These are phyloP conservation scores for Claviceps sp. DNA, from an alignment of 2,329 filamentous ascomycete genomes.

Conservation along the genomic window DNA sequence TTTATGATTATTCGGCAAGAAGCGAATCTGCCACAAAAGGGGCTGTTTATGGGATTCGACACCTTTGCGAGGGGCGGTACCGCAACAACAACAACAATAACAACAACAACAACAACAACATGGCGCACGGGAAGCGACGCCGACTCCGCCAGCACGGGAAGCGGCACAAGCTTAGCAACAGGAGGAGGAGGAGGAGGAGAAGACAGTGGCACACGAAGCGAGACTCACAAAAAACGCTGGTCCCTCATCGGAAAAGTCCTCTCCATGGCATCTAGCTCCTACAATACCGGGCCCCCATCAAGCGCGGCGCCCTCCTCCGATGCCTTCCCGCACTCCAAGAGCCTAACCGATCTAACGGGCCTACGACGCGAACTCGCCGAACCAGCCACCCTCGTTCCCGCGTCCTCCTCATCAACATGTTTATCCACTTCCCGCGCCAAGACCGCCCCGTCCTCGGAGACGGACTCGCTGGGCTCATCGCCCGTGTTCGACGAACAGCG, in stretches of 20 bases:
- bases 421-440: conserved; percentile 9
- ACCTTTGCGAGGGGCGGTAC: conserved; percentile 19
- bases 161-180: too few species aligned
- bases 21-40: conserved; percentile 31
- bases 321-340: neutral
- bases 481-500: conserved; percentile 41
- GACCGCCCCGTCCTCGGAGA: conserved; percentile 32
- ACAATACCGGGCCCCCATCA: neutral
- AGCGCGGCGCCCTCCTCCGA: neutral
- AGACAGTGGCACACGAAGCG: too few species aligned
- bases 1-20: conserved; percentile 86
- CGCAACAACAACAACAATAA: too few species aligned
- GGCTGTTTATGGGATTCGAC: conserved; percentile 38
- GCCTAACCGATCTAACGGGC: neutral
- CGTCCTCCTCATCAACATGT: conserved; percentile 1
- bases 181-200: too few species aligned
- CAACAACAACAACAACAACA: too few species aligned
- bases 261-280: conserved; percentile 18
- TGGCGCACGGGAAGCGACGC: too few species aligned
- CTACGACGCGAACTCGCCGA: neutral
- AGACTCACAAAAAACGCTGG: conserved; percentile 43
- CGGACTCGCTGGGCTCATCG: conserved; percentile 40
- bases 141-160: too few species aligned
- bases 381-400: neutral
- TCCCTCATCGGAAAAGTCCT: conserved; percentile 52